phyloP scores from a whole-genome alignment of 768 basidiomycete genomes.

The Russula lepida region DNA sequence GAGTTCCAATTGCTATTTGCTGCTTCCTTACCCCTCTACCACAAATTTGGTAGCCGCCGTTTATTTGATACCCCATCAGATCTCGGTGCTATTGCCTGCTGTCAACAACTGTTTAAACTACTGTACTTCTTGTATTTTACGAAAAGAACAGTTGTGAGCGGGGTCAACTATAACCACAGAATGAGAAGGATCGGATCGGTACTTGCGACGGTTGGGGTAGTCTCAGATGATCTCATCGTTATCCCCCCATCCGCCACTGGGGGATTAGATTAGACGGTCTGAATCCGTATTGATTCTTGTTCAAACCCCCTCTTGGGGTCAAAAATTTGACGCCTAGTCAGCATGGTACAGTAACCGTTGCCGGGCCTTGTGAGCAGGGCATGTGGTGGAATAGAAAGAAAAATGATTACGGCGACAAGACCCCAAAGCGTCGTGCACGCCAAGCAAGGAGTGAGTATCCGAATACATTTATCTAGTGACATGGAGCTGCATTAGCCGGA shows the following conservation, averaged over 20 bases:
- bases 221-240: too few species aligned
- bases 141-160: not conserved
- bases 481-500: not conserved
- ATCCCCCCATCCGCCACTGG: too few species aligned
- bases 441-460: not conserved
- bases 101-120: not conserved
- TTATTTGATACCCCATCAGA: not conserved
- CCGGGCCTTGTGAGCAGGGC: not conserved
- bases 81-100: not conserved
- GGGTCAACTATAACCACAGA: too few species aligned
- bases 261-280: not conserved
- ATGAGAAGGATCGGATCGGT: too few species aligned
- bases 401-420: conserved; percentile 3
- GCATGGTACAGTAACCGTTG: not conserved
- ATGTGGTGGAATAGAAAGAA: not conserved
- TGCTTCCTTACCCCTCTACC: not conserved
- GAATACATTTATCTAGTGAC: not conserved
- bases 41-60: not conserved
- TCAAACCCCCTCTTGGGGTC: not conserved
- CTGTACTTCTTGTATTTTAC: not conserved
- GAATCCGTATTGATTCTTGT: too few species aligned
- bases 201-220: too few species aligned
- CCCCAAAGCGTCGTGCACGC: conserved; percentile 1
- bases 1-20: conserved; percentile 15
- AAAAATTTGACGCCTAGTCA: not conserved